A percentile compares a stretch with the other conserved stretches of the same genome.
These are phyloP conservation scores for Leishmania gerbilli DNA, from an alignment of 208 protist genomes.

Conservation along the genomic window DNA sequence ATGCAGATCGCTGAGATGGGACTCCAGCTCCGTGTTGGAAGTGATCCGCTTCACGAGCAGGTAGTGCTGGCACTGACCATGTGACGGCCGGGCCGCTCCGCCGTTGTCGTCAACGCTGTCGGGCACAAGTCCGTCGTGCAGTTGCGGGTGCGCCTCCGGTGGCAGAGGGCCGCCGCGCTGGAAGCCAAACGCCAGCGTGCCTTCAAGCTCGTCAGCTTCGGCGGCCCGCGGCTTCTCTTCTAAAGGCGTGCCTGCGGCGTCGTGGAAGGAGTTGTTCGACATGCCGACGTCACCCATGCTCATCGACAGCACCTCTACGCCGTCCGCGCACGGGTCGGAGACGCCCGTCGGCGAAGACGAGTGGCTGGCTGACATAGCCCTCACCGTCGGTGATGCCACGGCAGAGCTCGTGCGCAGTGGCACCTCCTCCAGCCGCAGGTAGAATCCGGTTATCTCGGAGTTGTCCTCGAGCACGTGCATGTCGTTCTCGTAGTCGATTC, in stretches of 20 bases:
- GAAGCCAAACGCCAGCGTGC: slow-evolving; percentile 29
- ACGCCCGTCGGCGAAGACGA: not conserved
- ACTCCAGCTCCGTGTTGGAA: slow-evolving; percentile 25
- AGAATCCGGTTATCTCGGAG: slow-evolving; percentile 73
- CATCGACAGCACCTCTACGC: slow-evolving; percentile 14
- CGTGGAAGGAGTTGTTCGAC: slow-evolving; percentile 24
- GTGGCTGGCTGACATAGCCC: not conserved
- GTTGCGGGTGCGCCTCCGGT: slow-evolving; percentile 23
- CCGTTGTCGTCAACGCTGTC: not conserved
- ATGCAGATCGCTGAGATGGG: slow-evolving; percentile 8
- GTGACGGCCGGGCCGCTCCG: no score
- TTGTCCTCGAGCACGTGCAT: slow-evolving; percentile 81
- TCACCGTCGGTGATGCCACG: not conserved
- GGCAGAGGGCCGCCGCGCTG: slow-evolving; percentile 30
- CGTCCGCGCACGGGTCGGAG: not conserved
- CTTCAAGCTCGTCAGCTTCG: slow-evolving; percentile 31
- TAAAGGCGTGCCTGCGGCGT: not conserved
- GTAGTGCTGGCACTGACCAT: slow-evolving; percentile 21
- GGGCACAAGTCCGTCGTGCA: slow-evolving; percentile 24
- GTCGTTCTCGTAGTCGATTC: slow-evolving; percentile 87
- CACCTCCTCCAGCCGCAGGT: slow-evolving; percentile 75
- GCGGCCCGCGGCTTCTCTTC: slow-evolving; percentile 24
- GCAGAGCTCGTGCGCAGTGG: slow-evolving; percentile 11
- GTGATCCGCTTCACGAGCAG: slow-evolving; percentile 31
- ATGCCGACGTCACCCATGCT: slow-evolving; percentile 13